Conservation (phyloP, 1,139 yeast species). For the Groenewaldozyma auringiensis region DNA sequence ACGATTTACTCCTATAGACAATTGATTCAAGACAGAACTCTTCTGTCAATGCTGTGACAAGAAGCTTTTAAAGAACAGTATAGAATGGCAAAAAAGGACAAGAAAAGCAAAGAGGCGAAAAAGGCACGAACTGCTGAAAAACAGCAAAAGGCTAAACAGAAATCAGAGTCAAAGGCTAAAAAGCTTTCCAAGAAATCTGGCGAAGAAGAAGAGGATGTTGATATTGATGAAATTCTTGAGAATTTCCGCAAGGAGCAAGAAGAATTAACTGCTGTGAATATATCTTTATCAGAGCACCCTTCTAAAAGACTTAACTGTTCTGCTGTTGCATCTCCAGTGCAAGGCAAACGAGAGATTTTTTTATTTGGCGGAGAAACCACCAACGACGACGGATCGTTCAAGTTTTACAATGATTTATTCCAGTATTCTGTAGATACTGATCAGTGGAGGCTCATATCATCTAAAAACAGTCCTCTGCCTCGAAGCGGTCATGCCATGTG, state of each 20-base stretch:
- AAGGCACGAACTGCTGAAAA: conserved; percentile 85
- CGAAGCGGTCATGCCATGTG: conserved; percentile 93
- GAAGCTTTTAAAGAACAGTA: too few relatives aligned
- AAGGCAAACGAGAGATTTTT: conserved; percentile 67
- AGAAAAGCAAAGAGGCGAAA: conserved; percentile 83
- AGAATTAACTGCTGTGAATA: conserved; percentile 61
- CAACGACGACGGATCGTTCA: conserved; percentile 41
- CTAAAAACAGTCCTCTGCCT: conserved; percentile 86
- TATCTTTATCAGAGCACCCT: conserved; percentile 55
- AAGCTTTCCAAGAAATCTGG: conserved; percentile 69
- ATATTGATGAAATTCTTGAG: conserved; percentile 75
- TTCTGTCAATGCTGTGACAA: too few relatives aligned
- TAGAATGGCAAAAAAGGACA: conserved; percentile 53
- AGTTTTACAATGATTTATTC: conserved; percentile 76
- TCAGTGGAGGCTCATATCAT: conserved; percentile 69
- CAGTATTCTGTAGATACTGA: conserved; percentile 70
- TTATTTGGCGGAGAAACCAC: conserved; percentile 83
- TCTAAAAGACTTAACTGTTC: conserved; percentile 64
- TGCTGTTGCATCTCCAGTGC: conserved; percentile 67
- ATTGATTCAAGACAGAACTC: too few relatives aligned
- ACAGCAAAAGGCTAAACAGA: conserved; percentile 63
- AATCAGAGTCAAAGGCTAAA: conserved; percentile 66
- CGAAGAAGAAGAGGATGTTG: conserved; percentile 80
- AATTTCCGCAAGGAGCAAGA: conserved; percentile 73
- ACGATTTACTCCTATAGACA: too few relatives aligned